Base-by-base conservation (phyloP, 352 stramenopile genomes). In the Globisporangium viniferum region DNA sequence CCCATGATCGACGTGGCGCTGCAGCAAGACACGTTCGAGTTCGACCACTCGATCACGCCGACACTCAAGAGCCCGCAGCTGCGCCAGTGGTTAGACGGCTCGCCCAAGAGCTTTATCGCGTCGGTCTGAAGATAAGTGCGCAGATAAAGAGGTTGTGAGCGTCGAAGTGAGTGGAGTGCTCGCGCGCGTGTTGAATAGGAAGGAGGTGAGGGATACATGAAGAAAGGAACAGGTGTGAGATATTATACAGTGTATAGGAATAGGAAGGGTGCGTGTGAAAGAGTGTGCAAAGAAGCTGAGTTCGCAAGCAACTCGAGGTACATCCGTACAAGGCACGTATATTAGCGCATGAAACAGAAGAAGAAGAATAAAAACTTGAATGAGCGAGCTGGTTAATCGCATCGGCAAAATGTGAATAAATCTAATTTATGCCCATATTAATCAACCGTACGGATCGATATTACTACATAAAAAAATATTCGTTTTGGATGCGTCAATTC, bases 51-150 rank as follows among this genome's bases (percentile, higher is more conserved):
- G 12, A 90, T 94, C 62, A 94, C 88, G 31, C 84, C 88, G n/a
- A 94, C 88, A 39, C 80, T 95, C 64, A 95, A 93, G 72, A 95
- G 88, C 44, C 88, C 88, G 31, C 86, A 95, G 71, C 64, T 95
- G 2, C 75, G 83, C 33, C 88, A 95, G 71, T 95, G 86, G 86
- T 75, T 95, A 20, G 88, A 95, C 53, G 76, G 84, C 12, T 94
- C 88, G 12, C 88, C 88, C 4, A 93, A 93, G 68, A 89, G 74
- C 56, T 95, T 94, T 70, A 73, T 93, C 57, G 84, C 88, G 36
- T 93, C 88, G 9, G 86, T 95, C 9, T 95, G 6, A 85, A 76
- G 41, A n/a, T 41, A 59, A 54, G 46, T 29, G 20, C 46, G 24
- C 24, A 24, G 24, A 24, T 24, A 14, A 54, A 29, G 8, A 10